Evolutionary conservation across 2,329 filamentous ascomycete species (phyloP).

Genomic region (Trichoderma oligosporum): DNA sequence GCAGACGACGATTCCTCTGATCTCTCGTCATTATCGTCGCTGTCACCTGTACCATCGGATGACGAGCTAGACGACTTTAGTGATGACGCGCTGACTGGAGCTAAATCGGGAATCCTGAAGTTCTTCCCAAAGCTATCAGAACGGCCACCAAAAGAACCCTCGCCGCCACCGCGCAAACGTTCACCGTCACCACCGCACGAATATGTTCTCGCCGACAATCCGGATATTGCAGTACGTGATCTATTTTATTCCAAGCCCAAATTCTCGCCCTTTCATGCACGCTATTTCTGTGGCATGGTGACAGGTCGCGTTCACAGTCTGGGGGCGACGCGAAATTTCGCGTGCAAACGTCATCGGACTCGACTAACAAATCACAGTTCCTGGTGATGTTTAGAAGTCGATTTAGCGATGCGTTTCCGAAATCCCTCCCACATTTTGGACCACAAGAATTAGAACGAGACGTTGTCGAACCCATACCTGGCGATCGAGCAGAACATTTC

Average conservation of each 20-base stretch:
- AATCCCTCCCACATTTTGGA: conserved; percentile 82
- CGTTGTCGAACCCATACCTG: conserved; percentile 70
- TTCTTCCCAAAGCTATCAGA: conserved; percentile 61
- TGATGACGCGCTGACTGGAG: conserved; percentile 39
- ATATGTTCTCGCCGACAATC: conserved; percentile 83
- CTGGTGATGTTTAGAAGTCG: conserved; percentile 97
- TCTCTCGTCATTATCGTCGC: conserved; percentile 55
- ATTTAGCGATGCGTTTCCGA: conserved; percentile 84
- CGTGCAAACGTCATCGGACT: conserved; percentile 38
- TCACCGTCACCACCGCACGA: conserved; percentile 87
- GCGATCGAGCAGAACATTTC: conserved; percentile 80
- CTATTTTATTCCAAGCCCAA: conserved; percentile 2
- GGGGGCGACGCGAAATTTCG: conserved; percentile 50
- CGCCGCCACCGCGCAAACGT: conserved; percentile 70
- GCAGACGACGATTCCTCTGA: conserved; percentile 61
- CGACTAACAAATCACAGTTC: conserved; percentile 61
- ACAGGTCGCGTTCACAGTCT: conserved; percentile 37
- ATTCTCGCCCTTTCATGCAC: not conserved
- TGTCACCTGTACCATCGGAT: conserved; percentile 44
- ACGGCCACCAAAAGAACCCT: conserved; percentile 52
- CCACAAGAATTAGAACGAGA: conserved; percentile 93
- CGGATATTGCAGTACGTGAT: conserved; percentile 86
- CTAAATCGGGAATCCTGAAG: conserved; percentile 59
- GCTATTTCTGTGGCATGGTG: not conserved
- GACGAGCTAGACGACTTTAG: conserved; percentile 47